Conservation (phyloP, 2,329 filamentous ascomycete species). For the Aspergillus cejpii region DNA sequence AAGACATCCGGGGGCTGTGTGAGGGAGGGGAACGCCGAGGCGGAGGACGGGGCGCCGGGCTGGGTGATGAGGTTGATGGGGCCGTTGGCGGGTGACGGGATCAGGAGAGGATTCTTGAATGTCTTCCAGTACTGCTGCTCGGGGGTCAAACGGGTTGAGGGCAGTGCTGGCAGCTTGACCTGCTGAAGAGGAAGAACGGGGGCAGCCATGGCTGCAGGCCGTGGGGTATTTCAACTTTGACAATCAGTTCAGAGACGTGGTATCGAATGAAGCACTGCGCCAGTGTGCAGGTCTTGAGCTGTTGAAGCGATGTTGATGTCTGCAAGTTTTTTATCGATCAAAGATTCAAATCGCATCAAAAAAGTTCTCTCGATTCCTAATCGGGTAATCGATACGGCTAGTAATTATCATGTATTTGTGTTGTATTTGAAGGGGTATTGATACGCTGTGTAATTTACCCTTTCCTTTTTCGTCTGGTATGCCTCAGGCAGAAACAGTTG, state of each 20-base stretch:
- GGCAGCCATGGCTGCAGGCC: slow-evolving; percentile 61
- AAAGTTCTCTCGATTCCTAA: no score
- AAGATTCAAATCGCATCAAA: no score
- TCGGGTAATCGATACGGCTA: no score
- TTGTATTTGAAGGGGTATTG: no score
- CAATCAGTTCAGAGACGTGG: no score
- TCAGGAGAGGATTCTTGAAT: slow-evolving; percentile 84
- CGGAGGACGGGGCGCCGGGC: slow-evolving; percentile 46
- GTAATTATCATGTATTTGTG: no score
- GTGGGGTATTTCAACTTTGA: neutral
- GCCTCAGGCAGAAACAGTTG: no score
- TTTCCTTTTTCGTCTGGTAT: no score
- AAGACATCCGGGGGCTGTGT: slow-evolving; percentile 56
- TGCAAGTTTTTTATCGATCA: neutral
- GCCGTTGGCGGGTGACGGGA: slow-evolving; percentile 84
- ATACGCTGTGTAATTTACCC: no score
- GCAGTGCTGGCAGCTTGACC: slow-evolving; percentile 75
- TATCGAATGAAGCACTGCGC: no score
- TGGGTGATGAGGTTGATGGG: slow-evolving; percentile 86
- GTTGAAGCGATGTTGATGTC: neutral
- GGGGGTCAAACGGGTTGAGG: slow-evolving; percentile 67
- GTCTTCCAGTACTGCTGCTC: slow-evolving; percentile 96
- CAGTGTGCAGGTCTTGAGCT: no score
- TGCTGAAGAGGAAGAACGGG: slow-evolving; percentile 73
- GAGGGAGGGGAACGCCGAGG: slow-evolving; percentile 39